Base-by-base conservation (phyloP, 257 asterid genomes). In the Capsicum baccatum region DNA sequence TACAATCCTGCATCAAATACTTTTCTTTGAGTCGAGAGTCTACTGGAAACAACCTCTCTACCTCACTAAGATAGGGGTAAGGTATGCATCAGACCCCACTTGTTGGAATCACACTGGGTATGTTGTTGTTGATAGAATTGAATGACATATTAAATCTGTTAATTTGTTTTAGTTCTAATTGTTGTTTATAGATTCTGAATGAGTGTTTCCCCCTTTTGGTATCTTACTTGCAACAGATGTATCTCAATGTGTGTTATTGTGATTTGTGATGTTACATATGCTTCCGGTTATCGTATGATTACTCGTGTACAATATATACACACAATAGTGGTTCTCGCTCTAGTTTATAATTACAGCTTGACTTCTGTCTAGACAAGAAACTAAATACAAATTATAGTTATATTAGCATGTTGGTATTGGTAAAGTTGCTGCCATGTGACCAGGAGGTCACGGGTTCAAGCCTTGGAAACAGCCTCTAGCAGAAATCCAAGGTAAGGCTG, bases 301-400 rank as follows among this genome's bases (percentile, higher is more conserved):
- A 26, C 81, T 26, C 48, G 17, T 50, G 60, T 52, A 76, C 81
- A 52, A 14, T 26, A 8, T 52, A 76, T 76, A 76, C 3, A 76
- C 3, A 52, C 48, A 76, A 6, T 33, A 37, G 54, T 76, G 62
- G 81, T 74, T 74, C 81, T 13, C 19, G 6, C 47, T 26, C 81
- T 52, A 54, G 12, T 78, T 26, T 26, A 26, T 17, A 78, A 54
- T 68, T 73, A 17, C 52, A 16, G 74, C 69, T 21, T 1, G 64
- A 54, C 39, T 68, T 68, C 64, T 4, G 2, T 54, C 17, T 83
- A 47, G 69, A 52, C 37, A 67, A 60, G 62, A 60, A 42, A n/a
- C 57, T 58, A 9, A 60, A 60, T 12, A 42, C 54, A 79, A 21
- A 52, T 67, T 82, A 48, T 59, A 81, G 59, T 70, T 56, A 68